phyloP scores from a whole-genome alignment of 352 stramenopile species.

The Globisporangium radiosum region DNA sequence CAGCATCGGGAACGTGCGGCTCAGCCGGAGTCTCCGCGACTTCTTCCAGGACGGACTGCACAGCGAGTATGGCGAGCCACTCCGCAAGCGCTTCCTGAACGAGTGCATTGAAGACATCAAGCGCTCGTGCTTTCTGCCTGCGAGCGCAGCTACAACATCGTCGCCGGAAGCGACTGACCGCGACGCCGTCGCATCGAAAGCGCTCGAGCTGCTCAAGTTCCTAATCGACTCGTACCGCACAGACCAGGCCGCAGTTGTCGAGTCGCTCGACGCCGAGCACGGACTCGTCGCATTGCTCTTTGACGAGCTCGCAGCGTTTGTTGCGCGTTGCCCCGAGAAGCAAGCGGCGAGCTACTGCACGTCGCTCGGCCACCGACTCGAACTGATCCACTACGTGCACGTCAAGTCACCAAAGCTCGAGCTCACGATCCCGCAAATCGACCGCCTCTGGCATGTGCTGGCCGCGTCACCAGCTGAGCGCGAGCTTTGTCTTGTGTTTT shows the following conservation, averaged over 20 bases:
- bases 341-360: conserved; percentile 49
- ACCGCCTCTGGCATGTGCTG: conserved; percentile 70
- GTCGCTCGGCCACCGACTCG: conserved; percentile 73
- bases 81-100: conserved; percentile 63
- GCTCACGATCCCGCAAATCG: conserved; percentile 67
- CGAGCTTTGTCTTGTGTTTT: conserved; percentile 81
- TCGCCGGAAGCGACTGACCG: conserved; percentile 13
- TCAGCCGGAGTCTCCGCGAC: conserved; percentile 61
- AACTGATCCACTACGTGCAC: conserved; percentile 85
- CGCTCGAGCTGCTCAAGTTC: conserved; percentile 80
- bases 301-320: conserved; percentile 80
- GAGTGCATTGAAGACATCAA: conserved; percentile 80
- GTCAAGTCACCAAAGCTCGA: conserved; percentile 72
- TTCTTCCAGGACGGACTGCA: conserved; percentile 80
- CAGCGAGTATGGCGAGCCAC: conserved; percentile 56
- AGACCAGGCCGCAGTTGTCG: conserved; percentile 58
- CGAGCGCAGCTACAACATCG: neutral
- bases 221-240: conserved; percentile 80
- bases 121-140: conserved; percentile 42
- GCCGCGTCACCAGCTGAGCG: conserved; percentile 64
- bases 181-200: conserved; percentile 50
- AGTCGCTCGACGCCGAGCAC: conserved; percentile 69
- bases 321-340: conserved; percentile 46
- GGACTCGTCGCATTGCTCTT: conserved; percentile 72
- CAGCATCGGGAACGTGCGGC: conserved; percentile 42